Base-by-base conservation (phyloP, 208 protist species). In the Angomonas ambiguus region DNA sequence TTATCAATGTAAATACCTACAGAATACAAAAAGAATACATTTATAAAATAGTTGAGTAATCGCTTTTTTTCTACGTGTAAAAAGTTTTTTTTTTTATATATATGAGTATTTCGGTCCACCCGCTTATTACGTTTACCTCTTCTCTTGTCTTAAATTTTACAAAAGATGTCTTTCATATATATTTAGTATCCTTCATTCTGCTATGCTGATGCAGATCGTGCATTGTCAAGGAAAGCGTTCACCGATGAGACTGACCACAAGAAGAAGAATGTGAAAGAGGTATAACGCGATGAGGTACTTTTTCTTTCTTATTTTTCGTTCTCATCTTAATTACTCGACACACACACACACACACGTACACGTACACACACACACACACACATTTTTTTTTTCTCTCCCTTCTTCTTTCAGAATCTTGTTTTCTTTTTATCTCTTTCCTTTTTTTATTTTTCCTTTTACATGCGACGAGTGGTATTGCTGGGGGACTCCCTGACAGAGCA, bases 401-500 rank as follows among this genome's bases (percentile, higher is more conserved):
- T 20, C 24, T 20, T 20, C 49, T 20, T 27, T 55, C 24, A 11
- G 11, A 11, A 48, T 55, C 16, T 55, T 30, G 20, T 20, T 55
- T 61, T 35, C 25, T 31, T 61, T 61, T 61, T 61, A 16, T 18
- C 13, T 41, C 13, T 41, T 18, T 18, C 35, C 8, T 41, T 41
- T 41, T 41, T 18, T 5, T 5, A 18, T 41, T 41, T 41, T 41
- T 5, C 13, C 13, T 41, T 41, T 41, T 41, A 41, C 13, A 79
- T 81, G 77, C 25, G 71, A 25, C 51, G 59, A 42, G 76, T 83
- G 4, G 24, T 85, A 31, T 51, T 86, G 13, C 61, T 90, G 2
- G 83, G 83, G 20, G 75, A 87, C 69, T 90, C 83, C 0, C 60
- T 87, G 16, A 87, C 77, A 10, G 62, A 86, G 56, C 56, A 78